Base-by-base conservation (phyloP, 176 grass and related monocot species). In the Chrysopogon serrulatus region DNA sequence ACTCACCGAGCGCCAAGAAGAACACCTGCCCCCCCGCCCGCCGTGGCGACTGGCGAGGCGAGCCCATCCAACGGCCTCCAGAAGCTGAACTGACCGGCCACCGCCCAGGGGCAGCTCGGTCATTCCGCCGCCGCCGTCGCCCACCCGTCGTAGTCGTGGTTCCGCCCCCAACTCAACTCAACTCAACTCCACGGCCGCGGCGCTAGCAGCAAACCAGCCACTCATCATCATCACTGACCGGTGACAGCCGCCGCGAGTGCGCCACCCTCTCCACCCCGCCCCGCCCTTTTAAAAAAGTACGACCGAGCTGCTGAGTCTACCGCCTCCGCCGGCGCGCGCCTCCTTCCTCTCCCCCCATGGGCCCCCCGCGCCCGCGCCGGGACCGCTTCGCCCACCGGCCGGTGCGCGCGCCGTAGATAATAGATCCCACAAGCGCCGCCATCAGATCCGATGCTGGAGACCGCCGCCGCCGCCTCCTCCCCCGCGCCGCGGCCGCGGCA, bases 81-180 rank as follows among this genome's bases (percentile, higher is more conserved):
- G 54, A 10, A 13, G 64, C 36, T 64, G 12, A 83, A 35, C 19
- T n/a, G 30, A 35, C 69, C 8, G 30, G 5, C 18, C 71, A 21
- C 21, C 17, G 11, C 27, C 1, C 11, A 48, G 74, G 87, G 87
- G 69, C 62, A 76, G 35, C 79, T 41, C 70, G n/a, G 87, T 80
- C 87, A 89, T 89, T 85, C 61, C 82, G 9, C 32, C 63, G 26
- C 41, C 41, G 27, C 62, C 61, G 65, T n/a, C n/a, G n/a, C n/a
- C n/a, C n/a, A n/a, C n/a, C n/a, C n/a, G n/a, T 23, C 65, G 65
- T n/a, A 6, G 18, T 59, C 28, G 84, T 90, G 84, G 84, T 83
- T 82, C 83, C 54, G 54, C 78, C 73, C 79, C 80, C 73, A 87
- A 87, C 78, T 41, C n/a, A n/a, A n/a, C n/a, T n/a, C n/a, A n/a